A percentile compares a stretch with the other conserved stretches of the same genome.
Evolutionary conservation across 345 rosid genomes (phyloP).

Genomic region (Linum trigynum): DNA sequence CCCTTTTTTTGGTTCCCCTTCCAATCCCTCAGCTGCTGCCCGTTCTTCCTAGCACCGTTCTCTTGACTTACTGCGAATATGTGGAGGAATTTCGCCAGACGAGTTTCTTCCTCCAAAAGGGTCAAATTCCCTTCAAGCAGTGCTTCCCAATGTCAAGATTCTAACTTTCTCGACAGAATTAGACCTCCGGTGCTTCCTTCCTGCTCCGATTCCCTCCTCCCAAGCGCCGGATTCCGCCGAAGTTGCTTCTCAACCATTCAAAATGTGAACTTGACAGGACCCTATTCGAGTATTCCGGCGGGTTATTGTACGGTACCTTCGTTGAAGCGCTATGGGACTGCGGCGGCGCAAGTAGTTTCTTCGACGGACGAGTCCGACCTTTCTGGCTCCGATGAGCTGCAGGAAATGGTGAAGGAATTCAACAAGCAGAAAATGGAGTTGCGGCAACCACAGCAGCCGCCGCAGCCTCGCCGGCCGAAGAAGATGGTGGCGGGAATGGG

Average conservation of each 20-base stretch:
- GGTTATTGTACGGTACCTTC: not conserved
- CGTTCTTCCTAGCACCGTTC: no score
- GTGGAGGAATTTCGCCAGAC: slow-evolving; percentile 62
- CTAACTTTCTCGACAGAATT: slow-evolving; percentile 5
- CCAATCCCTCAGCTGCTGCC: not conserved
- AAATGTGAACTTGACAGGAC: slow-evolving; percentile 13
- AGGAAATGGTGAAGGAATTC: slow-evolving; percentile 38
- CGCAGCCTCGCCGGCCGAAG: slow-evolving; percentile 29
- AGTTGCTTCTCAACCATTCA: slow-evolving; percentile 15
- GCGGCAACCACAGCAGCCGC: not conserved
- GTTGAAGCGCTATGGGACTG: slow-evolving; percentile 37
- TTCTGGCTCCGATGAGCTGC: slow-evolving; percentile 62
- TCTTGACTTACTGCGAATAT: slow-evolving; percentile 17
- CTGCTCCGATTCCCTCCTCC: slow-evolving; percentile 5
- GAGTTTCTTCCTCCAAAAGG: slow-evolving; percentile 32
- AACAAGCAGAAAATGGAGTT: slow-evolving; percentile 26
- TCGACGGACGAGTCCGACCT: slow-evolving; percentile 63
- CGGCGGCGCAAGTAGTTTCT: slow-evolving; percentile 48
- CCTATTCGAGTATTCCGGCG: slow-evolving; percentile 11
- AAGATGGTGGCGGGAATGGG: slow-evolving; percentile 50
- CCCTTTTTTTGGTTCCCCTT: no score
- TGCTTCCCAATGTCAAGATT: not conserved
- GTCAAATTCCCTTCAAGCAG: slow-evolving; percentile 22
- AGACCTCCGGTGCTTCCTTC: slow-evolving; percentile 11
- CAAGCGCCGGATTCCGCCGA: slow-evolving; percentile 15